A percentile compares a stretch with the other conserved stretches of the same genome.
Evolutionary conservation across 176 grass and related monocot genomes (phyloP).

Genomic region (Aegilops bicornis): DNA sequence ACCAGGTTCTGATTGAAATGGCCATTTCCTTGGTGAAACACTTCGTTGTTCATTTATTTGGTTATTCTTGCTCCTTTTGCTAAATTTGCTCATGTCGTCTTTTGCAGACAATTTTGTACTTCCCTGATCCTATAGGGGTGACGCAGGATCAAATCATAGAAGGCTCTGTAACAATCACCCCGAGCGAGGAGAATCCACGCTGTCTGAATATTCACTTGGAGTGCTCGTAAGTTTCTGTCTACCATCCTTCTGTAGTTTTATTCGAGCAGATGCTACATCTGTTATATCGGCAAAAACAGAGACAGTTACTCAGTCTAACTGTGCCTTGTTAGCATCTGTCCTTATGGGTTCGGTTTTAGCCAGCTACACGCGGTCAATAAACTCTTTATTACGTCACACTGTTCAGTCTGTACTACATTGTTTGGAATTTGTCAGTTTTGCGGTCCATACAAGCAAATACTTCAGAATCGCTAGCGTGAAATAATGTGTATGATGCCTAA

Average conservation of each 20-base stretch:
- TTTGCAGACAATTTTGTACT: conserved; percentile 88
- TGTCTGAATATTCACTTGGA: conserved; percentile 88
- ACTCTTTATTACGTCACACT: background rate
- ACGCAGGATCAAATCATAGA: conserved; percentile 86
- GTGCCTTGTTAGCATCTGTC: background rate
- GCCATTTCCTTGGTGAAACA: background rate
- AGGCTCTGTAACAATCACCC: conserved; percentile 71
- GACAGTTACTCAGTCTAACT: background rate
- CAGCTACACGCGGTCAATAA: background rate
- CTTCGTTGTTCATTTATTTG: background rate
- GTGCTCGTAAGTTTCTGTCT: conserved; percentile 62
- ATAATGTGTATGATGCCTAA: background rate
- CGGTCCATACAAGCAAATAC: background rate
- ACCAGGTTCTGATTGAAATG: conserved; percentile 58
- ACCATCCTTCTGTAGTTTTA: conserved; percentile 1
- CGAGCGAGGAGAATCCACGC: conserved; percentile 76
- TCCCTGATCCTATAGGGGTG: conserved; percentile 82
- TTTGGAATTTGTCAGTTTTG: background rate
- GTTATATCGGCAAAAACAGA: background rate
- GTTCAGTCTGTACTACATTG: background rate
- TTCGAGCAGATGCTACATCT: background rate
- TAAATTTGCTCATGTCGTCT: conserved; percentile 28
- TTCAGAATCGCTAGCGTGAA: conserved; percentile 11
- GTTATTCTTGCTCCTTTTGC: background rate
- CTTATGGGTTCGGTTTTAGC: background rate